phyloP scores from a whole-genome alignment of 306 rosid genomes.

The Quercus parvula region DNA sequence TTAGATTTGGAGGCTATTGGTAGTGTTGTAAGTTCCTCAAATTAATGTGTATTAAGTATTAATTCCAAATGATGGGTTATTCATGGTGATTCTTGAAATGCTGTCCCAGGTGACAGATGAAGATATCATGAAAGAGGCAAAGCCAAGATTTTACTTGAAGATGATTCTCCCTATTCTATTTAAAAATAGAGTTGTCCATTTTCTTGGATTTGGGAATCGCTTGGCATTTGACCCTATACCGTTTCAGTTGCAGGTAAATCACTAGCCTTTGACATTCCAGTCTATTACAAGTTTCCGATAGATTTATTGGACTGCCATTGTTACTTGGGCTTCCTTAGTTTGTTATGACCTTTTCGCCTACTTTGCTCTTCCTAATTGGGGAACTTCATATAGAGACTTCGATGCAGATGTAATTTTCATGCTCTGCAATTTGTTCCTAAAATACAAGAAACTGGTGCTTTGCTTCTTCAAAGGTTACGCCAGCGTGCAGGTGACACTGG shows the following conservation, averaged over 20 bases:
- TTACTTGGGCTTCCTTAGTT: conserved; percentile 11
- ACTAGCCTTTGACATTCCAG: conserved; percentile 24
- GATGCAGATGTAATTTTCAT: conserved; percentile 99
- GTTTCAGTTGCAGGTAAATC: conserved; percentile 77
- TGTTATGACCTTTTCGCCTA: conserved; percentile 21
- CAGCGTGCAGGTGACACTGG: conserved; percentile 51
- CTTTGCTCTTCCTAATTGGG: conserved; percentile 71
- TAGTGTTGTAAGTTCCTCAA: conserved; percentile 64
- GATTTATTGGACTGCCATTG: background rate
- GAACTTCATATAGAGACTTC: conserved; percentile 94
- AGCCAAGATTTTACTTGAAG: conserved; percentile 86
- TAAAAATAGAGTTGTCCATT: conserved; percentile 79
- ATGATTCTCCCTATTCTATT: conserved; percentile 70
- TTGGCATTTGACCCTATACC: conserved; percentile 93
- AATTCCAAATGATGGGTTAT: conserved; percentile 1
- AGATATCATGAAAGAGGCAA: conserved; percentile 88
- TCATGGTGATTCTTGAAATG: conserved; percentile 29
- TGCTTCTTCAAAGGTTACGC: conserved; percentile 86
- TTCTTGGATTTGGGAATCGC: conserved; percentile 94
- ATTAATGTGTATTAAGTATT: conserved; percentile 6
- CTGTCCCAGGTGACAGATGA: conserved; percentile 76
- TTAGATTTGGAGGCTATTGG: conserved; percentile 87
- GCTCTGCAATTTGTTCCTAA: conserved; percentile 90
- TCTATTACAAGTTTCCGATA: conserved; percentile 6
- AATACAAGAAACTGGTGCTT: conserved; percentile 88